A percentile compares a stretch with the other conserved stretches of the same genome.
These are phyloP conservation scores for Guyanaporus albipodus DNA, from an alignment of 768 basidiomycete species.

Conservation along the genomic window DNA sequence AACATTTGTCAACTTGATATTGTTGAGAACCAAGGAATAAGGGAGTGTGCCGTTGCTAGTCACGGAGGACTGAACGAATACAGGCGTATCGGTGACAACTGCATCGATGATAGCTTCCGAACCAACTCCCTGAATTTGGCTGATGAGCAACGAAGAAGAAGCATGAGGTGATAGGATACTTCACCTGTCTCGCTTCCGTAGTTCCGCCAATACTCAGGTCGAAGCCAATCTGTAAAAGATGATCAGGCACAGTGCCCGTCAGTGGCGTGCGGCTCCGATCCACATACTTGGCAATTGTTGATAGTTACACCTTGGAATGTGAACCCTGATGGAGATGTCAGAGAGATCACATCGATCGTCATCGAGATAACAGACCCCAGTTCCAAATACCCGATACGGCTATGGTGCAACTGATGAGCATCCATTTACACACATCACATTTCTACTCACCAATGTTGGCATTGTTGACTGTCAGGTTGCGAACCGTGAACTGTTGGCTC, in stretches of 20 bases:
- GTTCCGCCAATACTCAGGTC: conserved; percentile 39
- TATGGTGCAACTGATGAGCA: conserved; percentile 5
- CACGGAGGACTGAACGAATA: conserved; percentile 39
- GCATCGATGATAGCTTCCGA: conserved; percentile 45
- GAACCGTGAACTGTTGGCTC: conserved; percentile 75
- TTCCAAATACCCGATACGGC: conserved; percentile 36
- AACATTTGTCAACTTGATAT: conserved; percentile 34
- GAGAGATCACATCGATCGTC: not conserved
- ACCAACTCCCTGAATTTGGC: conserved; percentile 35
- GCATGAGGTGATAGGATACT: not conserved
- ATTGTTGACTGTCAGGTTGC: conserved; percentile 55
- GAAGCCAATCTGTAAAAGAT: conserved; percentile 38
- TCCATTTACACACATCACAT: not conserved
- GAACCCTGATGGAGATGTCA: conserved; percentile 35
- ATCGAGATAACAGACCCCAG: conserved; percentile 33
- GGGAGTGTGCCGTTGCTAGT: conserved; percentile 26
- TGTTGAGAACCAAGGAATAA: conserved; percentile 36
- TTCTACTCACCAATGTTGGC: conserved; percentile 34
- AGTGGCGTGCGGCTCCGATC: too few species aligned
- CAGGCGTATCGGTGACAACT: conserved; percentile 29
- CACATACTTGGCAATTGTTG: conserved; percentile 33
- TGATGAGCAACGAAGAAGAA: not conserved
- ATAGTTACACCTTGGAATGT: conserved; percentile 51
- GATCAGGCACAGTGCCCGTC: too few species aligned
- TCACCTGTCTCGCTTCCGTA: conserved; percentile 31